Conservation (phyloP, 2,329 filamentous ascomycete genomes). For the Ascosphaera apis region DNA sequence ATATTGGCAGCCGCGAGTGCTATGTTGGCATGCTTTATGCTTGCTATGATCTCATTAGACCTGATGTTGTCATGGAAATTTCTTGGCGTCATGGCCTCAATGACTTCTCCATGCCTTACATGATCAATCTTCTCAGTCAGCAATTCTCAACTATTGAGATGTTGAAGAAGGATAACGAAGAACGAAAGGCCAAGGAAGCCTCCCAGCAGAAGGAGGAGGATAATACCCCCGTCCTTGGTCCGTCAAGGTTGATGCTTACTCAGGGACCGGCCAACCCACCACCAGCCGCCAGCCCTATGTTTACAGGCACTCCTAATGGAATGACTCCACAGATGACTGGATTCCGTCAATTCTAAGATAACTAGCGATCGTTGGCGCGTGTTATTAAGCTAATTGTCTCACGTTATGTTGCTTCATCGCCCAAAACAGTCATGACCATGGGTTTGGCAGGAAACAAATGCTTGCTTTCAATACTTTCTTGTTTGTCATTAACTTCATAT, state of each 20-base stretch:
- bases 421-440: too few species aligned
- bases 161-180: conserved; percentile 90
- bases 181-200: conserved; percentile 49
- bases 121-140: conserved; percentile 94
- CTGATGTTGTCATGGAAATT: conserved; percentile 80
- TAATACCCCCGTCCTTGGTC: conserved; percentile 78
- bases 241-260: conserved; percentile 80
- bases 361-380: neutral
- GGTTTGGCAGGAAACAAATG: too few species aligned
- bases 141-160: conserved; percentile 66
- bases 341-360: conserved; percentile 32
- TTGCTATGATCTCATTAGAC: conserved; percentile 89
- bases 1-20: conserved; percentile 96
- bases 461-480: too few species aligned
- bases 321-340: conserved; percentile 76
- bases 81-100: conserved; percentile 88
- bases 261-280: conserved; percentile 43
- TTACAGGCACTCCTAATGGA: conserved; percentile 63
- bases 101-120: conserved; percentile 98
- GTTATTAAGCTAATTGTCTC: too few species aligned
- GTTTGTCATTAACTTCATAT: too few species aligned
- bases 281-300: conserved; percentile 33
- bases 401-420: too few species aligned
- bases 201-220: conserved; percentile 78
- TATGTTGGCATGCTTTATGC: conserved; percentile 99